Conservation (phyloP, 2,329 filamentous ascomycete species). For the Aureobasidium sp. region DNA sequence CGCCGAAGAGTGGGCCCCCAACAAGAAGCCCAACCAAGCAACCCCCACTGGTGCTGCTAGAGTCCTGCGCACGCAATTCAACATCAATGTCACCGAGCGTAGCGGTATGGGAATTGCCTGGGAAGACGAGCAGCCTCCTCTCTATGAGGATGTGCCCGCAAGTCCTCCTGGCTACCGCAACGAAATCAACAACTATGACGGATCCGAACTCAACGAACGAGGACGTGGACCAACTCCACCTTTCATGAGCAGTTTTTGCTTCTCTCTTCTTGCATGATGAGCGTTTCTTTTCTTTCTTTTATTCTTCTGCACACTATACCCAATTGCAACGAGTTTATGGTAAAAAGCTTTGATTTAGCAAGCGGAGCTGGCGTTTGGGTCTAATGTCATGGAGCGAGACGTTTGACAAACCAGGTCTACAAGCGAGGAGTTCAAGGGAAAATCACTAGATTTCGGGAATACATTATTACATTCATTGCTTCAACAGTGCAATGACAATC, state of each 20-base stretch:
- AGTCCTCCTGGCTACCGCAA: slow-evolving; percentile 57
- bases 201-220: slow-evolving; percentile 37
- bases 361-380: neutral
- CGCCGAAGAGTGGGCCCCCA: slow-evolving; percentile 71
- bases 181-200: slow-evolving; percentile 38
- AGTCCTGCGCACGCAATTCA: slow-evolving; percentile 88
- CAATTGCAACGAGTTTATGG: slow-evolving; percentile 8
- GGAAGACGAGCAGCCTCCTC: slow-evolving; percentile 91
- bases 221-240: slow-evolving; percentile 38
- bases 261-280: neutral
- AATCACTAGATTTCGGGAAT: neutral
- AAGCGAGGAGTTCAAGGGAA: neutral
- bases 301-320: slow-evolving; percentile 7
- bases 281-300: neutral
- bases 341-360: slow-evolving; percentile 1
- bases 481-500: slow-evolving; percentile 5
- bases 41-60: slow-evolving; percentile 85
- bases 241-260: slow-evolving; percentile 8
- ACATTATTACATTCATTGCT: neutral
- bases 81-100: slow-evolving; percentile 70
- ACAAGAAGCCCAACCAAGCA: slow-evolving; percentile 62
- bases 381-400: neutral
- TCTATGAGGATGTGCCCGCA: slow-evolving; percentile 87
- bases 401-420: neutral
- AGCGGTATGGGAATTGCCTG: slow-evolving; percentile 85